phyloP scores from a whole-genome alignment of 2,329 filamentous ascomycete species.

The Talaromyces piceae region DNA sequence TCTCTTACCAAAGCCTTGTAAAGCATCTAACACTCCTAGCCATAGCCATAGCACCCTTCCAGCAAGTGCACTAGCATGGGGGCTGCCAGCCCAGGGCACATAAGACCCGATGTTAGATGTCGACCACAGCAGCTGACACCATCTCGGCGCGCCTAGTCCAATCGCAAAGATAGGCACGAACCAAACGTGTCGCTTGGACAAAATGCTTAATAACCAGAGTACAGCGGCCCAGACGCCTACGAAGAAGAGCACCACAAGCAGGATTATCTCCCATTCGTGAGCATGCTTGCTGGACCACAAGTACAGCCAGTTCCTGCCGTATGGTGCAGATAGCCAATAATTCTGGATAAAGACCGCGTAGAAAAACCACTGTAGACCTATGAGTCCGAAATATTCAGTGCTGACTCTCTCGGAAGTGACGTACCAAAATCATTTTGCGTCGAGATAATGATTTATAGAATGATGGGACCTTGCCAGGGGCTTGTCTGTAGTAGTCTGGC shows the following conservation, averaged over 20 bases:
- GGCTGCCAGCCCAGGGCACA: slow-evolving; percentile 50
- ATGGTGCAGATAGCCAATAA: slow-evolving; percentile 52
- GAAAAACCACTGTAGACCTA: slow-evolving; percentile 47
- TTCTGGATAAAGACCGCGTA: slow-evolving; percentile 51
- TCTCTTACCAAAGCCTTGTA: slow-evolving; percentile 49
- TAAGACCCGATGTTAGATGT: slow-evolving; percentile 49
- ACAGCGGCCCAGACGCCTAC: slow-evolving; percentile 46
- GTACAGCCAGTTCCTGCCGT: slow-evolving; percentile 54
- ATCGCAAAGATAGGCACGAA: slow-evolving; percentile 57
- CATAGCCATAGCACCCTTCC: slow-evolving; percentile 53
- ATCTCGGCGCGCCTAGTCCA: slow-evolving; percentile 52
- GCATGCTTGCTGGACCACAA: slow-evolving; percentile 45
- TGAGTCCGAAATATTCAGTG: no score
- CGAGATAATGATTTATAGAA: slow-evolving; percentile 51
- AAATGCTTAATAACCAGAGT: slow-evolving; percentile 43
- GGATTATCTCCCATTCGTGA: slow-evolving; percentile 45
- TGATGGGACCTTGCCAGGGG: slow-evolving; percentile 49
- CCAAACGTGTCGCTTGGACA: slow-evolving; percentile 52
- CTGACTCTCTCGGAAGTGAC: no score
- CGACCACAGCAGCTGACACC: slow-evolving; percentile 57
- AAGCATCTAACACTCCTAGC: slow-evolving; percentile 53
- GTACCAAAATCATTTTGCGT: slow-evolving; percentile 41
- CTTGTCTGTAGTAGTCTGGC: slow-evolving; percentile 52
- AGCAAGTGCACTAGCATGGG: slow-evolving; percentile 45
- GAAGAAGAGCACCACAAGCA: slow-evolving; percentile 37